phyloP scores from a whole-genome alignment of 306 rosid species.

The Rosa chinensis region DNA sequence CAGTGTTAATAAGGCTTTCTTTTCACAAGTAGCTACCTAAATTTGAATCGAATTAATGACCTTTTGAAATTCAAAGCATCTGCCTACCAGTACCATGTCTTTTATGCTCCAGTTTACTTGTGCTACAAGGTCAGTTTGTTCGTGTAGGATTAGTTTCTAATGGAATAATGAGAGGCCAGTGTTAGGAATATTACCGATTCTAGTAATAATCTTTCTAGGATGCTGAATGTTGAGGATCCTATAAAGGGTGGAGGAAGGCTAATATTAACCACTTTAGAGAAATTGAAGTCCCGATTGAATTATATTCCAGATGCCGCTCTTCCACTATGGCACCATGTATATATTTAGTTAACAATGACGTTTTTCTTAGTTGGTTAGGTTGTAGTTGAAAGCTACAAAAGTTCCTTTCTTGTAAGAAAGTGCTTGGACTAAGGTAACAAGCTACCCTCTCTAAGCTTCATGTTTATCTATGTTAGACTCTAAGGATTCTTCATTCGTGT shows the following conservation, averaged over 20 bases:
- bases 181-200: neutral
- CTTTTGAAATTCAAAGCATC: neutral
- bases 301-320: neutral
- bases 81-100: neutral
- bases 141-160: neutral
- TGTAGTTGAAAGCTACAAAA: constrained; percentile 12
- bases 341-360: neutral
- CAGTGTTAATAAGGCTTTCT: neutral
- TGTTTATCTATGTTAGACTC: neutral
- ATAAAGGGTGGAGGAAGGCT: neutral
- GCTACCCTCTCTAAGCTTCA: neutral
- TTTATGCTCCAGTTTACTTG: neutral
- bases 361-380: neutral
- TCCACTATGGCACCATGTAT: neutral
- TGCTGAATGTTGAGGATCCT: neutral
- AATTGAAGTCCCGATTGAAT: neutral
- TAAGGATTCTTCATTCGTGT: neutral
- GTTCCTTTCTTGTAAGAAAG: constrained; percentile 23
- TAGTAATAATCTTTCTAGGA: neutral
- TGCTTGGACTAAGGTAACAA: neutral
- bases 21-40: neutral
- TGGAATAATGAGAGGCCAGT: neutral
- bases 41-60: neutral
- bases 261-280: neutral
- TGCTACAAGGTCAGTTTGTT: neutral